Evolutionary conservation across 2,329 filamentous ascomycete species (phyloP).

Genomic region (Aureobasidium musti): DNA sequence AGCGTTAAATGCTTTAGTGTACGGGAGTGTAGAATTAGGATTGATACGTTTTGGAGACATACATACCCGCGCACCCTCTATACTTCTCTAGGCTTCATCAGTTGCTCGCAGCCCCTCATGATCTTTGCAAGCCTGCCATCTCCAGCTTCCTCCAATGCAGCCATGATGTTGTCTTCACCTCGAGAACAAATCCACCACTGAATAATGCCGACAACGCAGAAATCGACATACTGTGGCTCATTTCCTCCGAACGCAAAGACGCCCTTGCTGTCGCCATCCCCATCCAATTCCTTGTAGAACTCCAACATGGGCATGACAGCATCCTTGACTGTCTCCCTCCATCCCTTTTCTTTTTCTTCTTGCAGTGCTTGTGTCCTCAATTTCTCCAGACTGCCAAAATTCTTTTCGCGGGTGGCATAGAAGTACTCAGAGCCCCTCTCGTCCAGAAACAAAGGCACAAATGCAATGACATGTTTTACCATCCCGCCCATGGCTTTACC

Average conservation of each 20-base stretch:
- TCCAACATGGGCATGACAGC: neutral
- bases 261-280: neutral
- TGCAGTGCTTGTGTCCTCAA: neutral
- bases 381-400: neutral
- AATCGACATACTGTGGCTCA: conserved; percentile 14
- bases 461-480: neutral
- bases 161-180: conserved; percentile 25
- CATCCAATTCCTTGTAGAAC: neutral
- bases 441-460: conserved; percentile 12
- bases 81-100: neutral
- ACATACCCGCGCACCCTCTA: neutral
- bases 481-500: neutral
- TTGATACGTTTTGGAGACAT: neutral
- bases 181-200: conserved; percentile 26
- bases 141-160: conserved; percentile 18
- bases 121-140: conserved; percentile 27
- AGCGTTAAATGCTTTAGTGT: too few species aligned
- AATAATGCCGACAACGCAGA: neutral
- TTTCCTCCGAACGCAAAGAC: neutral
- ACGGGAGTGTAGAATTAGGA: neutral
- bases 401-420: neutral
- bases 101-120: neutral
- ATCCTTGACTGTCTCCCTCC: neutral
- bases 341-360: conserved; percentile 1
- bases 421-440: conserved; percentile 17